Evolutionary conservation across 2,329 filamentous ascomycete species (phyloP), one percentile per base, ranked within the genome.

Genomic region (Cladophialophora chaetospira): DNA sequence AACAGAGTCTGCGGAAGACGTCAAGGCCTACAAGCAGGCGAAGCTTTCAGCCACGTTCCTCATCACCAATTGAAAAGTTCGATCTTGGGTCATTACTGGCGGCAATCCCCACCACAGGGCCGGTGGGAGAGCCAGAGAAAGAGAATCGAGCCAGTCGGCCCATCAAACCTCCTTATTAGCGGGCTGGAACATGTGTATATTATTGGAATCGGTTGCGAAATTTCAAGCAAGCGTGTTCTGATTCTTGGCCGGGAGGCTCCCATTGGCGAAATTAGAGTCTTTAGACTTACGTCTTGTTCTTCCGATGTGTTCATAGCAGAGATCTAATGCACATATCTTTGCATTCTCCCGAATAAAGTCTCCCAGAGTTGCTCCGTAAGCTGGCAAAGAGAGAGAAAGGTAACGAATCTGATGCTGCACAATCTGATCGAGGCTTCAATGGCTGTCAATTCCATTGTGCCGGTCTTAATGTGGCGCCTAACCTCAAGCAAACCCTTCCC

Each of bases 161-260:
- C 45, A 60, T 65, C 15, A 51, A 48, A 40, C 61, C 63, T 43
- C 63, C 63, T 36, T 65, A 65, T 55, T 65, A 40, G 17, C 5
- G 23, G 10, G 5, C 13, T 21, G 8, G 36, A 40, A 8, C 5
- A 11, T 15, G 17, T 3, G 23, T 44, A 21, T 44, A 17, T 28
- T 25, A 44, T 28, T 44, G 19, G 19, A 15, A 23, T 25, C 10
- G 21, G 6, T 13, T 44, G 42, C 23, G 42, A 19, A 23, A 25
- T 44, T 23, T 44, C 23, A n/a, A 6, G 4, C 15, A 13, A 44
- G 42, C 42, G 42, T 44, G 10, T 28, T 28, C 13, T 8, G 6
- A 33, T 33, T 33, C 29, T 6, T 6, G 29, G 29, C 29, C 8
- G 8, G 29, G 29, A 33, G 13, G 13, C 29, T 33, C 6, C n/a